phyloP scores from a whole-genome alignment of 2,329 filamentous ascomycete species.

The Ilyonectria mors-panacis region DNA sequence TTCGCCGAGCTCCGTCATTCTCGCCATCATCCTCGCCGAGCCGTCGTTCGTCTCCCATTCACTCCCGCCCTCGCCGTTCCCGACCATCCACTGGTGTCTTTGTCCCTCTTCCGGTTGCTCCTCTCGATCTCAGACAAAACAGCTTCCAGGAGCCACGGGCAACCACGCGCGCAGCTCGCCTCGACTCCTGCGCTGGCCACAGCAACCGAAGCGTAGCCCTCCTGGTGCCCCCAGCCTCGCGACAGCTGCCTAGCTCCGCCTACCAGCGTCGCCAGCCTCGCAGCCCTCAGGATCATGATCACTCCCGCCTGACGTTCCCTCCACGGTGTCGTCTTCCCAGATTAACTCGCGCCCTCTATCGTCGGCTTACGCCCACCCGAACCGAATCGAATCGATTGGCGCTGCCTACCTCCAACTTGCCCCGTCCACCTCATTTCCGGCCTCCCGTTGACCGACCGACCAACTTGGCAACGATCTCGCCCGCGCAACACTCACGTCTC shows the following conservation, averaged over 20 bases:
- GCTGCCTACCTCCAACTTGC: neutral
- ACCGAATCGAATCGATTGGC: slow-evolving; percentile 14
- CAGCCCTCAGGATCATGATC: slow-evolving; percentile 30
- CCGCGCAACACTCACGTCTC: neutral
- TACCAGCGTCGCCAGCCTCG: slow-evolving; percentile 27
- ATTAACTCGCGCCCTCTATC: neutral
- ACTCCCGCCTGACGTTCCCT: slow-evolving; percentile 27
- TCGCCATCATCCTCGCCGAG: slow-evolving; percentile 13
- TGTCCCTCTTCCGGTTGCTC: neutral
- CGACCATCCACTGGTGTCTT: neutral
- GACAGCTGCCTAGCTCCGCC: slow-evolving; percentile 37
- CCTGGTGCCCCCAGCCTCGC: slow-evolving; percentile 42
- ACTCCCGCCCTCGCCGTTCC: neutral
- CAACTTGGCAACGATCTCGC: neutral
- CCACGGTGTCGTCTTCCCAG: slow-evolving; percentile 18
- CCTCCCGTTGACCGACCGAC: slow-evolving; percentile 2
- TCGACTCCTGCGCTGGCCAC: slow-evolving; percentile 14
- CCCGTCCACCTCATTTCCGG: neutral
- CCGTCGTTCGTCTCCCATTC: slow-evolving; percentile 8
- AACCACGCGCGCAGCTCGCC: neutral
- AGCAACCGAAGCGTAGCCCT: slow-evolving; percentile 30
- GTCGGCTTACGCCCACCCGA: neutral
- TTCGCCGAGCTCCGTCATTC: slow-evolving; percentile 32
- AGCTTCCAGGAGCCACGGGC: neutral
- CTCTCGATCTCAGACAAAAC: neutral